Percentiles rank a stretch among this genome's conserved stretches.
Conservation (phyloP, 73 alveolate species). For the Paramecium sexaurelia region DNA sequence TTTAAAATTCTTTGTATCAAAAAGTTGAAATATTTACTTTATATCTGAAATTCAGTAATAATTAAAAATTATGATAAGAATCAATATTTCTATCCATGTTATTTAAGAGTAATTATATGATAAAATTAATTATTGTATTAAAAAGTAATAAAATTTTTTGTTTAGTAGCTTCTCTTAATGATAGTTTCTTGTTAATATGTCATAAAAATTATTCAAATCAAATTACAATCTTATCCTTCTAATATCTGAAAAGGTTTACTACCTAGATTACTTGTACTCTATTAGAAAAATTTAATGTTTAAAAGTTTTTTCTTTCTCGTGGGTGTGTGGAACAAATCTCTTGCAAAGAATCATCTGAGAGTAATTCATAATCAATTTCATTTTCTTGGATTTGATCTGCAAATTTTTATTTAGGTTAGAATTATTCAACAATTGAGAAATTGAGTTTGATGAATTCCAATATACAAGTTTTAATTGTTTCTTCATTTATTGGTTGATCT, state of each 20-base stretch:
- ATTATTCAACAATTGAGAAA: neutral
- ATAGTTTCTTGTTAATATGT: neutral
- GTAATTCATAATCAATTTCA: neutral
- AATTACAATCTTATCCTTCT: neutral
- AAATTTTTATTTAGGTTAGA: neutral
- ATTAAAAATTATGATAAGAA: too few species aligned
- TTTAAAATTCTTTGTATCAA: too few species aligned
- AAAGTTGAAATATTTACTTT: too few species aligned
- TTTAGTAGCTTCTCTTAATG: neutral
- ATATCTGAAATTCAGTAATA: too few species aligned
- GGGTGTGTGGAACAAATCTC: neutral
- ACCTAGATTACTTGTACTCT: neutral
- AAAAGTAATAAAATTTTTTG: neutral
- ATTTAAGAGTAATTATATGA: too few species aligned
- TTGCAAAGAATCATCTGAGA: slow-evolving; percentile 1
- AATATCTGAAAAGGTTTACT: neutral
- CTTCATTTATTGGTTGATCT: neutral
- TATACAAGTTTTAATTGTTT: neutral
- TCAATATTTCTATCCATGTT: too few species aligned
- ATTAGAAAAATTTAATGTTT: neutral
- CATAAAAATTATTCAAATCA: neutral
- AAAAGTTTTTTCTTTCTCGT: neutral
- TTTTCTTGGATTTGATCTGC: neutral
- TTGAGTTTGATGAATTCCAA: neutral
- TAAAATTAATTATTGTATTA: neutral